Conservation (phyloP, 2,329 filamentous ascomycete species). For the Camillea tinctor region DNA sequence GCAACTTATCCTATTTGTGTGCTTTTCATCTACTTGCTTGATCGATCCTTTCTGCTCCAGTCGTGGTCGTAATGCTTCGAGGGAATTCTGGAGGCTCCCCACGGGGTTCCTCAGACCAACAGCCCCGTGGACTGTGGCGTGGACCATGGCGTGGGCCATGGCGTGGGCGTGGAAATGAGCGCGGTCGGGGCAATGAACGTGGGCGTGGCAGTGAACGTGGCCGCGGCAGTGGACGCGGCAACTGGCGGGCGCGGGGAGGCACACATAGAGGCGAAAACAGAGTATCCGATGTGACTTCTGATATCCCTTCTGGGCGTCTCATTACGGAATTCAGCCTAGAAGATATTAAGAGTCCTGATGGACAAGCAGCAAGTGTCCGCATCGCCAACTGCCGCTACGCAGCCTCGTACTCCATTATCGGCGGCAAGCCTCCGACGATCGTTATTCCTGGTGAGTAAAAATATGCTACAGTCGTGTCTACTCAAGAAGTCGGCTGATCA, state of each 20-base stretch:
- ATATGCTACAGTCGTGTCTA: neutral
- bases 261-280: neutral
- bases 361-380: slow-evolving; percentile 9
- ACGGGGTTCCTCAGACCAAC: neutral
- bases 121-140: neutral
- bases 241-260: neutral
- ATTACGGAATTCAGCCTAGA: slow-evolving; percentile 15
- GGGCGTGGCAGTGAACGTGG: too few relatives aligned
- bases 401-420: slow-evolving; percentile 26
- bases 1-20: neutral
- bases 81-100: neutral
- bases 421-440: slow-evolving; percentile 14
- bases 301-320: slow-evolving; percentile 17
- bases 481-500: slow-evolving; percentile 7
- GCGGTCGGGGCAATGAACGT: neutral
- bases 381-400: slow-evolving; percentile 22
- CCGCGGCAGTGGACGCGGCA: too few relatives aligned
- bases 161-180: neutral
- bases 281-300: neutral
- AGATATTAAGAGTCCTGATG: slow-evolving; percentile 1
- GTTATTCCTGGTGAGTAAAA: slow-evolving; percentile 25
- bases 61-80: neutral
- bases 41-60: neutral
- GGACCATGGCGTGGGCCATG: neutral
- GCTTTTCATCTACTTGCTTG: neutral